A percentile compares a stretch with the other conserved stretches of the same genome.
Evolutionary conservation across 352 stramenopile species (phyloP).

Genomic region (Globisporangium carolinianum): DNA sequence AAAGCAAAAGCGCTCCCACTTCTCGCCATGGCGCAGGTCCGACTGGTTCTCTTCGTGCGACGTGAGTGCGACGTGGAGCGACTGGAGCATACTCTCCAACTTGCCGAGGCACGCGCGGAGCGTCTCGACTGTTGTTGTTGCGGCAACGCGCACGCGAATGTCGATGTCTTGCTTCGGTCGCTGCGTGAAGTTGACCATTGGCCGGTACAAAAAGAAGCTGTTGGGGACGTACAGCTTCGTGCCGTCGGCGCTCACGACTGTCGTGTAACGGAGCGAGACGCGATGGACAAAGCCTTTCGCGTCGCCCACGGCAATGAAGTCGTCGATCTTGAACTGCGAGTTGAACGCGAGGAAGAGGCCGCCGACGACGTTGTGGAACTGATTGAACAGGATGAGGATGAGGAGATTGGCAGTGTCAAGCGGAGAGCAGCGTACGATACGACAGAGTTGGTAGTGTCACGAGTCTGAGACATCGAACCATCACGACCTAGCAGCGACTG

Average conservation of each 20-base stretch:
- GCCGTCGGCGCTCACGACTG: slow-evolving; percentile 69
- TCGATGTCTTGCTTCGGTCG: slow-evolving; percentile 79
- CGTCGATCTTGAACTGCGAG: slow-evolving; percentile 83
- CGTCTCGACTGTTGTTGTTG: slow-evolving; percentile 45
- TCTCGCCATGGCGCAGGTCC: slow-evolving; percentile 71
- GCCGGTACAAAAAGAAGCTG: slow-evolving; percentile 88
- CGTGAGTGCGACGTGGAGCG: slow-evolving; percentile 75
- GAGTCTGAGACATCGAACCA: no score
- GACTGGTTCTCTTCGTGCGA: slow-evolving; percentile 84
- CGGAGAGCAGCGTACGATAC: no score
- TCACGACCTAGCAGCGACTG: no score
- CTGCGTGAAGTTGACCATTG: slow-evolving; percentile 86
- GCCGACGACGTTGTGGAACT: slow-evolving; percentile 83
- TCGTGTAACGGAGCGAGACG: slow-evolving; percentile 81
- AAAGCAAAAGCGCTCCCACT: slow-evolving; percentile 80
- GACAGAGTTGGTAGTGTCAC: no score
- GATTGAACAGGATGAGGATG: background rate
- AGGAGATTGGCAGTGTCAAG: background rate
- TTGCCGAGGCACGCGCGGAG: slow-evolving; percentile 50
- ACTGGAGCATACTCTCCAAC: slow-evolving; percentile 78
- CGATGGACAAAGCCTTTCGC: slow-evolving; percentile 77
- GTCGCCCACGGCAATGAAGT: slow-evolving; percentile 78
- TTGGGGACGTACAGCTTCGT: slow-evolving; percentile 82
- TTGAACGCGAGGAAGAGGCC: slow-evolving; percentile 87
- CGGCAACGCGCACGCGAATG: slow-evolving; percentile 57